A percentile compares a stretch with the other conserved stretches of the same genome.
Evolutionary conservation across 1,284 basidiomycete species (phyloP).

Genomic region (Heterobasidion occidentale): DNA sequence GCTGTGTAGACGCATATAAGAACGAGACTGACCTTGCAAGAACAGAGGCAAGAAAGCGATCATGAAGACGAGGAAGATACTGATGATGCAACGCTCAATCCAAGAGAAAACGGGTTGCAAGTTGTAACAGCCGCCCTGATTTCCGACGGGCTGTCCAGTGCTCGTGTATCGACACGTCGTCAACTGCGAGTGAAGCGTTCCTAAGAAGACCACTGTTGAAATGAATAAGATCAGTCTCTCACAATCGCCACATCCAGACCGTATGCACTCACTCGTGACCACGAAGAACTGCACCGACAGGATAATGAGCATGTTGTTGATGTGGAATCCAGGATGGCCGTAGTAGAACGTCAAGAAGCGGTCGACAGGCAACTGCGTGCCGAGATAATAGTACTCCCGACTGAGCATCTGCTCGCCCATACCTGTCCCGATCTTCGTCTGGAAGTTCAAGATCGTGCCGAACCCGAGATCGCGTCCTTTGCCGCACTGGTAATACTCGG

Average conservation of each 20-base stretch:
- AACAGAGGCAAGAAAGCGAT: constrained; percentile 91
- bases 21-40: constrained; percentile 63
- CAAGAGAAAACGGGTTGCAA: constrained; percentile 84
- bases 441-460: constrained; percentile 98
- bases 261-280: constrained; percentile 56
- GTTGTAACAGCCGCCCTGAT: constrained; percentile 87
- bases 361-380: constrained; percentile 97
- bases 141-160: constrained; percentile 62
- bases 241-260: background rate
- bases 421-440: constrained; percentile 98
- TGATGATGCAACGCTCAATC: constrained; percentile 92
- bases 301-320: constrained; percentile 99
- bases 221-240: constrained; percentile 5
- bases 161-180: constrained; percentile 72
- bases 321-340: constrained; percentile 98
- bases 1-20: background rate
- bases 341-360: constrained; percentile 99
- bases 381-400: constrained; percentile 98
- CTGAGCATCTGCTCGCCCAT: constrained; percentile 99
- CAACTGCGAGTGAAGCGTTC: constrained; percentile 79
- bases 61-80: constrained; percentile 95
- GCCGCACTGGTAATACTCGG: constrained; percentile 97
- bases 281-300: constrained; percentile 92
- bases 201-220: constrained; percentile 80
- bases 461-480: constrained; percentile 99